Conservation (phyloP, 768 basidiomycete species). For the Termitomyces eurrhizus region DNA sequence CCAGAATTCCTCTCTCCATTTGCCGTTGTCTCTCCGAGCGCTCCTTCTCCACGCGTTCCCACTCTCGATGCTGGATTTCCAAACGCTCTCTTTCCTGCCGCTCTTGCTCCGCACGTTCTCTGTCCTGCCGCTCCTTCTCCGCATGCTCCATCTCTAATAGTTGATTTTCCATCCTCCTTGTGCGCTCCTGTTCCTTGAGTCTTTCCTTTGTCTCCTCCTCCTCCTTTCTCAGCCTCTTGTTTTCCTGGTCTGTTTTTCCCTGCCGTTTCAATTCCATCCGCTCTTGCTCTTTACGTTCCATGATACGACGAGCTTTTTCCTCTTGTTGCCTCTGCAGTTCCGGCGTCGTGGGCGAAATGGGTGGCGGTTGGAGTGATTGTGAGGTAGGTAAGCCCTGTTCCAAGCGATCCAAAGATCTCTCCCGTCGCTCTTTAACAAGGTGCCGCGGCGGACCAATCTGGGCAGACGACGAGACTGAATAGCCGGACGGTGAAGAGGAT, state of each 20-base stretch:
- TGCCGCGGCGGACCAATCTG: neutral
- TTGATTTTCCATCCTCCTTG: neutral
- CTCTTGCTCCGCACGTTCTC: slow-evolving; percentile 1
- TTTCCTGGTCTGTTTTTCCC: slow-evolving; percentile 1
- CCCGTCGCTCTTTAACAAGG: slow-evolving; percentile 7
- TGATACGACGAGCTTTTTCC: slow-evolving; percentile 3
- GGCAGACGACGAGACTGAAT: neutral
- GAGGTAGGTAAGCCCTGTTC: neutral
- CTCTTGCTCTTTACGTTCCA: slow-evolving; percentile 13
- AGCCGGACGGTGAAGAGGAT: neutral
- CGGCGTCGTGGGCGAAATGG: neutral
- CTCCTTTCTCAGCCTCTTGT: slow-evolving; percentile 2
- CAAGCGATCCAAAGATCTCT: slow-evolving; percentile 1
- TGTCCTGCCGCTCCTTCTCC: neutral
- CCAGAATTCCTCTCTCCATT: neutral
- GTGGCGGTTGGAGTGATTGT: neutral
- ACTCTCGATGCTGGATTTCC: neutral
- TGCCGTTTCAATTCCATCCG: slow-evolving; percentile 6
- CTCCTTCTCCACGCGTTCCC: slow-evolving; percentile 1
- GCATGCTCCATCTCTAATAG: neutral
- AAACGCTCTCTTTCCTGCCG: neutral
- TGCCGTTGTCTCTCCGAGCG: neutral
- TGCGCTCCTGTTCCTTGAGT: slow-evolving; percentile 2
- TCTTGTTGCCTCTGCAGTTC: slow-evolving; percentile 6
- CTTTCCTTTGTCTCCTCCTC: neutral